These are phyloP conservation scores for Picea mariana DNA, from an alignment of 83 land plant genomes.

Conservation along the genomic window DNA sequence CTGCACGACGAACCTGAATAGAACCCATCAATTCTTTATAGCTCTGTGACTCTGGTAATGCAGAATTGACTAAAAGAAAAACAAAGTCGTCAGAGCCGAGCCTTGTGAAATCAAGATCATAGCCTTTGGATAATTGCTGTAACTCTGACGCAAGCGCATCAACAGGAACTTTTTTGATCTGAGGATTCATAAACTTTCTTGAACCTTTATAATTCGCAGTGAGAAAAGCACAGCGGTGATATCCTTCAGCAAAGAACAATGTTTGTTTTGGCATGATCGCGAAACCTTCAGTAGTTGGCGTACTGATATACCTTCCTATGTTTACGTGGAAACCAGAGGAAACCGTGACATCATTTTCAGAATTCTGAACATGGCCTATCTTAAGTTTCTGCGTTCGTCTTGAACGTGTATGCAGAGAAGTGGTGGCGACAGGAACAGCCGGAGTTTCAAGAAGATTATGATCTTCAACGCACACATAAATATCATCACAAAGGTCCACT, in stretches of 20 bases:
- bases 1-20: background rate
- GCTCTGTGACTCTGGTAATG: background rate
- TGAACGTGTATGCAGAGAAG: too few relatives aligned
- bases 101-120: constrained; percentile 12
- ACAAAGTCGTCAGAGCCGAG: background rate
- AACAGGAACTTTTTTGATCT: background rate
- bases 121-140: background rate
- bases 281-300: too few relatives aligned
- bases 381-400: too few relatives aligned
- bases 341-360: too few relatives aligned
- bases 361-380: too few relatives aligned
- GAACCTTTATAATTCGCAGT: background rate
- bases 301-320: too few relatives aligned
- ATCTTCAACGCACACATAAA: constrained; percentile 21
- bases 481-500: constrained; percentile 19
- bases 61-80: background rate
- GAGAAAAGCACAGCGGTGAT: background rate
- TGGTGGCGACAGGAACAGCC: too few relatives aligned
- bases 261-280: too few relatives aligned
- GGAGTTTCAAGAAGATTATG: too few relatives aligned
- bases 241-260: background rate
- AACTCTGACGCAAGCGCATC: background rate
- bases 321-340: too few relatives aligned
- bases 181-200: background rate
- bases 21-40: background rate